Base-by-base conservation (phyloP, 257 asterid genomes). In the Salvia hispanica region DNA sequence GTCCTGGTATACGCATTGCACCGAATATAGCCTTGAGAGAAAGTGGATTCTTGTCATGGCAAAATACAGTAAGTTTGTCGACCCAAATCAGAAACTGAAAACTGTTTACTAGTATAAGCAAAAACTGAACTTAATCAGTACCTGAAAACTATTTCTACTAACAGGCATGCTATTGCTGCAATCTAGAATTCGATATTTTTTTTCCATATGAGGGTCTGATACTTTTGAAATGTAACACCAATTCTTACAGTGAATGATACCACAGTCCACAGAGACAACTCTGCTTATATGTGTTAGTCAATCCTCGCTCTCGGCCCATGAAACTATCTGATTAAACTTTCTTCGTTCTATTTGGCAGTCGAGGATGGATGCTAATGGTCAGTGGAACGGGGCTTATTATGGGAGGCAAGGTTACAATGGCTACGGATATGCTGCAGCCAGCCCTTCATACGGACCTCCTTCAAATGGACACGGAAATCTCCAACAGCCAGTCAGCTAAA, bases 321-420 rank as follows among this genome's bases (percentile, higher is more conserved):
- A 52, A 18, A 7, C 60, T 9, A 4, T 54, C 14, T 8, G 6
- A 15, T 72, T 56, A 6, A 25, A 47, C 33, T 33, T 45, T 53
- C 60, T 42, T 66, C 14, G 14, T 16, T 51, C 42, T 54, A 31
- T 74, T 66, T 72, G 45, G 83, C 90, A 87, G 92, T 73, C 76
- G 67, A 88, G 89, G 81, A 70, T 57, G 76, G 97, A 91, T 61
- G 69, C 70, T 21, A 80, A 80, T 39, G 76, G 86, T 44, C 86
- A 84, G 6, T 78, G 92, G 90, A 84, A 85, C 3, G 95, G 90
- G 28, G 80, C 75, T 15, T 82, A 79, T 79, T 68, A 89, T 42
- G 92, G 82, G 62, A 83, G 89, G 79, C 97, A 90, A 65, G 88
- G 78, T 5, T 81, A 86, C 82, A 86, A 83, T 40, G 92, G 99